These are phyloP conservation scores for Pseudogymnoascus sp. DNA, from an alignment of 2,329 filamentous ascomycete species.

Conservation along the genomic window DNA sequence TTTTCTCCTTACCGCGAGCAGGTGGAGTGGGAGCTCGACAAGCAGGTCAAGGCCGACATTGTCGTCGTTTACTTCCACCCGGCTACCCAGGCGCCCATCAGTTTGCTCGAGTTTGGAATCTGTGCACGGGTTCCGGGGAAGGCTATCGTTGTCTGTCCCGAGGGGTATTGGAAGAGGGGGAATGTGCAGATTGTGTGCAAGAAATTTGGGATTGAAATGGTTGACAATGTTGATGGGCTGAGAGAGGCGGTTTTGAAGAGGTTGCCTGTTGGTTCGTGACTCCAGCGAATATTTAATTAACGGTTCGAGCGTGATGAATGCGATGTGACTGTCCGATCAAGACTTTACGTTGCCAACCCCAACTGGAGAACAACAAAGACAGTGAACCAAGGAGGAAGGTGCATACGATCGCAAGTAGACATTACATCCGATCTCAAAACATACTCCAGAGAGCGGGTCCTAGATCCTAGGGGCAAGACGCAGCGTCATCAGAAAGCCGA, in stretches of 20 bases:
- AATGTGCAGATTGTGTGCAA: conserved; percentile 55
- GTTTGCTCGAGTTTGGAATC: conserved; percentile 55
- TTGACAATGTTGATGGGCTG: conserved; percentile 39
- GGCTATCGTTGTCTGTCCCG: conserved; percentile 47
- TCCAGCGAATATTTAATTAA: background rate
- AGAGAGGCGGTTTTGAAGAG: conserved; percentile 32
- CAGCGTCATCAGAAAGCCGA: background rate
- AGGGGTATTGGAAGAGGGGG: conserved; percentile 51
- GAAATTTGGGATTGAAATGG: conserved; percentile 40
- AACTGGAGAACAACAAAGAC: background rate
- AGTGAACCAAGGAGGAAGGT: background rate
- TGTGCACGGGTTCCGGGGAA: conserved; percentile 36
- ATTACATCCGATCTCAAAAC: background rate
- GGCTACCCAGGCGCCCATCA: conserved; percentile 48
- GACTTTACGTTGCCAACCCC: background rate
- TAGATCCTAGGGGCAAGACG: background rate
- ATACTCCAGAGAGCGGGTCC: background rate
- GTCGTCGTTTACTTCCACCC: conserved; percentile 53
- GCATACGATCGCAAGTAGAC: background rate
- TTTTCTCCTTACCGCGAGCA: conserved; percentile 46
- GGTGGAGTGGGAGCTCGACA: conserved; percentile 56
- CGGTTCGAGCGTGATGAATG: background rate
- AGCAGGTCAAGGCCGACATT: conserved; percentile 46
- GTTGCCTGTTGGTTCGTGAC: conserved; percentile 20
- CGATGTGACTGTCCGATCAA: background rate